Evolutionary conservation across 2,329 filamentous ascomycete species (phyloP).

Genomic region (Trichoderma harzianum): DNA sequence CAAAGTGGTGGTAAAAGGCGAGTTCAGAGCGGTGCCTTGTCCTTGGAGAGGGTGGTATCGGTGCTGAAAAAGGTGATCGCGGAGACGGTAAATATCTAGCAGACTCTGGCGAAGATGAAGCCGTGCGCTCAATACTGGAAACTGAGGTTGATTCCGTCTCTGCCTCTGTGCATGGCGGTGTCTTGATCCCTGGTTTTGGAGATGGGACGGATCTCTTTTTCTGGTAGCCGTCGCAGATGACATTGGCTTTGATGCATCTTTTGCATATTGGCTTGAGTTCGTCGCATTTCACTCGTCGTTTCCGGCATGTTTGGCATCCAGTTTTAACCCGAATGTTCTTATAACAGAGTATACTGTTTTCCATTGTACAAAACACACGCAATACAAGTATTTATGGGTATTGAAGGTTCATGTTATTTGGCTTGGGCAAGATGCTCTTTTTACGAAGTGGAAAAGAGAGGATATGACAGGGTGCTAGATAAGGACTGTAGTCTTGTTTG

Average conservation of each 20-base stretch:
- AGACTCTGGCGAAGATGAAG: neutral
- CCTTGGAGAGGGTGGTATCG: neutral
- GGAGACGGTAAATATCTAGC: neutral
- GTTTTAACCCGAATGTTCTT: neutral
- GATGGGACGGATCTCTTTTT: neutral
- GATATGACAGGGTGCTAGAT: neutral
- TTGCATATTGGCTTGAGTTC: neutral
- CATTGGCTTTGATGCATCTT: neutral
- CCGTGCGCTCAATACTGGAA: neutral
- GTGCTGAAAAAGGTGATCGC: neutral
- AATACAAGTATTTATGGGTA: neutral
- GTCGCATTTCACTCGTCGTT: neutral
- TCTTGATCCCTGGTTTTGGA: neutral
- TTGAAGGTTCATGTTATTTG: neutral
- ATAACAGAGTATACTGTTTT: neutral
- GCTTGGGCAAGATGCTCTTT: neutral
- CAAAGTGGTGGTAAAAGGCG: neutral
- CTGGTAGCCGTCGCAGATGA: neutral
- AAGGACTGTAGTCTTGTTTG: neutral
- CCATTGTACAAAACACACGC: neutral
- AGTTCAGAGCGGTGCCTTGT: neutral
- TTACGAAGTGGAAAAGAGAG: neutral
- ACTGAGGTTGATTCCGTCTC: neutral
- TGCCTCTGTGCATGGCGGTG: neutral
- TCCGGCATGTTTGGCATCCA: neutral